Evolutionary conservation across 2,329 filamentous ascomycete genomes (phyloP), one percentile per base, ranked within the genome.

Genomic region (Xylariaceae sp.): DNA sequence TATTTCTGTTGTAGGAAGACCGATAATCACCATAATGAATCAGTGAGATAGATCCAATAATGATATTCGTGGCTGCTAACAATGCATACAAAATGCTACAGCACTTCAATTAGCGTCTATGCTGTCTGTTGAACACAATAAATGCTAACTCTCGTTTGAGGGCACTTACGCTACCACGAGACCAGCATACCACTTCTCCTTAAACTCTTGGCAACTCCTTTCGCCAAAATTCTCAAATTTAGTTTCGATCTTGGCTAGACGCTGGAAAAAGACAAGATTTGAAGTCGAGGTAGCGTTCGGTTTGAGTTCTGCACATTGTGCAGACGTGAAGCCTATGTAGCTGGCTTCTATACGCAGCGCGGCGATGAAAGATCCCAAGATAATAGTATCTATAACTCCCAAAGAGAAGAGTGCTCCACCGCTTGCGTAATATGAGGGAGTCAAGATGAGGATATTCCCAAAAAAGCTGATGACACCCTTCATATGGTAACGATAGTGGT

Each of bases 401-500:
- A 53, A 19, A 4, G 37, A 14, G 8, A 46, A 23, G 16, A 53
- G 50, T 23, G 17, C 33, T 5, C 14, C 19, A 9, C 41, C 50
- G 2, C 23, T 28, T 5, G 41, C 5, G 9, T 12, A 12, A 19
- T 46, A 23, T 9, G 50, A 40, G 14, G 50, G 50, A 19, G 46
- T 46, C 50, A 40, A 53, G 4, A 53, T 8, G 6, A 53, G n/a
- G 34, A 53, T 46, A n/a, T 53, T 53, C 50, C 50, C 46, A 14
- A 53, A 5, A 9, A 53, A 53, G 33, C 26, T 17, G 9, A 53
- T 26, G 14, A 46, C 8, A n/a, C 33, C 50, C 50, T 53, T 33
- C 14, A 37, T 24, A 29, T 2, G 14, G 21, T 4, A 37, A 28
- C 21, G 11, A 9, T 21, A 17, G 3, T 4, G 23, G 33, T 53